A percentile compares a stretch with the other conserved stretches of the same genome.
These are phyloP conservation scores for Capsicum baccatum DNA, from an alignment of 257 asterid species.

Conservation along the genomic window DNA sequence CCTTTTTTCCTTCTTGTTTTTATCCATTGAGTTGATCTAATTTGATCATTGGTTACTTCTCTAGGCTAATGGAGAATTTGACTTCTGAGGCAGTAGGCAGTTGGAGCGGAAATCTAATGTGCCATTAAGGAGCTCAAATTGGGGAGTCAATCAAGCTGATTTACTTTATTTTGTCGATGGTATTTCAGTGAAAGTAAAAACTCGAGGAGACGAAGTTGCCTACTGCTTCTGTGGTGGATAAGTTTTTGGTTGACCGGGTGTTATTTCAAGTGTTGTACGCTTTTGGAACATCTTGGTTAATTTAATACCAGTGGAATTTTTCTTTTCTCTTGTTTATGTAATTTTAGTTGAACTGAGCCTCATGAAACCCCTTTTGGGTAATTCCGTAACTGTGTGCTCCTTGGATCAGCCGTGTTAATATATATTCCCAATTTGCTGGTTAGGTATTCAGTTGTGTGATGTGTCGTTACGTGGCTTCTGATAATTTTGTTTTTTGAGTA, in stretches of 20 bases:
- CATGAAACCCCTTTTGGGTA: neutral
- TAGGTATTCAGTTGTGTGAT: neutral
- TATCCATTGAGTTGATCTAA: neutral
- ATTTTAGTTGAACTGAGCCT: conserved; percentile 18
- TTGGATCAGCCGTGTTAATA: conserved; percentile 24
- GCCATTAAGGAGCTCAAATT: conserved; percentile 18
- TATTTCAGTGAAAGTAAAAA: conserved; percentile 33
- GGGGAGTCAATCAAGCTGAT: conserved; percentile 21
- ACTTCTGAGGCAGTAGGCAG: conserved; percentile 65
- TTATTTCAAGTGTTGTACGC: conserved; percentile 36
- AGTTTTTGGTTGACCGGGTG: conserved; percentile 46
- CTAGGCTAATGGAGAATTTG: conserved; percentile 89
- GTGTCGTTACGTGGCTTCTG: neutral
- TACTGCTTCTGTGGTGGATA: conserved; percentile 32
- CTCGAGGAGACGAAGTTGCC: conserved; percentile 32
- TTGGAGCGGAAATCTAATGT: conserved; percentile 26
- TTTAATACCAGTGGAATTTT: neutral
- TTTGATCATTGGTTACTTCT: conserved; percentile 26
- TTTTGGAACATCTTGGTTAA: conserved; percentile 30
- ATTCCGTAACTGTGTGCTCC: conserved; percentile 12
- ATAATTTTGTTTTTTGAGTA: neutral
- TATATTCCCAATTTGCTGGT: conserved; percentile 23
- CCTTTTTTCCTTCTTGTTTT: neutral
- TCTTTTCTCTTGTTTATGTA: neutral
- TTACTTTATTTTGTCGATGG: neutral